Conservation (phyloP, 2,329 filamentous ascomycete genomes). For the Emydomyces testavorans region DNA sequence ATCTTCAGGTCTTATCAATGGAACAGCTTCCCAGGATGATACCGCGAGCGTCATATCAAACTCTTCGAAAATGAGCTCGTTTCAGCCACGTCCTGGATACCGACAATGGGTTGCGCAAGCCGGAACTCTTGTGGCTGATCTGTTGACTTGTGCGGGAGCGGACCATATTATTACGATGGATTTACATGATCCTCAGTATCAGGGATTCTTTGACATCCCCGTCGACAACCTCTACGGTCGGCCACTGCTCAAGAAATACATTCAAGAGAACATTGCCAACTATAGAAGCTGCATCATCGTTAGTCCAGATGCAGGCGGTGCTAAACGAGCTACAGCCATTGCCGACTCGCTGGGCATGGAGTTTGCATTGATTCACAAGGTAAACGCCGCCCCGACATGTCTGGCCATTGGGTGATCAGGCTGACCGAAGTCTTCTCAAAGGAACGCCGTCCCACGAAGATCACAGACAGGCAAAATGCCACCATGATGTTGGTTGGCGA, state of each 20-base stretch:
- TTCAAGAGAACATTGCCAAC: slow-evolving; percentile 70
- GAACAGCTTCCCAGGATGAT: slow-evolving; percentile 53
- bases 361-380: slow-evolving; percentile 97
- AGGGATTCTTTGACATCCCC: slow-evolving; percentile 97
- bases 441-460: slow-evolving; percentile 81
- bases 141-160: slow-evolving; percentile 87
- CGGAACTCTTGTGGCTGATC: slow-evolving; percentile 84
- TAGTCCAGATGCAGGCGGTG: slow-evolving; percentile 89
- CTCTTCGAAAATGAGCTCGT: slow-evolving; percentile 46
- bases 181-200: slow-evolving; percentile 89
- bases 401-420: slow-evolving; percentile 12
- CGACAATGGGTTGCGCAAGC: slow-evolving; percentile 98
- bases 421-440: slow-evolving; percentile 31
- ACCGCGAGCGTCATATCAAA: slow-evolving; percentile 47
- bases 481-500: slow-evolving; percentile 94
- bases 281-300: slow-evolving; percentile 83
- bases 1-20: slow-evolving; percentile 30
- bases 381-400: slow-evolving; percentile 31
- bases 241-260: slow-evolving; percentile 49
- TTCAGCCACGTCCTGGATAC: slow-evolving; percentile 80
- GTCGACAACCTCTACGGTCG: slow-evolving; percentile 87
- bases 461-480: slow-evolving; percentile 65
- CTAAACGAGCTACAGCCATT: slow-evolving; percentile 90
- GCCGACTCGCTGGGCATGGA: slow-evolving; percentile 87
- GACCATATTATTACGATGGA: slow-evolving; percentile 98